Conservation (phyloP, 352 stramenopile species). For the Phytopythium ostracodes region DNA sequence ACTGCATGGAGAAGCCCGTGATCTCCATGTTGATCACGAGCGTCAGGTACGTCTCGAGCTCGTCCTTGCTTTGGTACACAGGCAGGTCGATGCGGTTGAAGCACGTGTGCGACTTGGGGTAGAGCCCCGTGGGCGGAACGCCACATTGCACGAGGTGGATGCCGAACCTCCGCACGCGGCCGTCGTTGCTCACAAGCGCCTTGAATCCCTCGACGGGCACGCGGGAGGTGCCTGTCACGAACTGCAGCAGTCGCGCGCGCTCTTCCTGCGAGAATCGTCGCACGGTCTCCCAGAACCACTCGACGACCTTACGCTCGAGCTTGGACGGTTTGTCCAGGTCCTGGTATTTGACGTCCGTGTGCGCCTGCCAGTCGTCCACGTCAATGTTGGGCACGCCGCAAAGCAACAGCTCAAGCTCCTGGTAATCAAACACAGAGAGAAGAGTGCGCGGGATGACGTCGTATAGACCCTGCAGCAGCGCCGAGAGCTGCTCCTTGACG, state of each 20-base stretch:
- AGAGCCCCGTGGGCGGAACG: constrained; percentile 57
- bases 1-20: constrained; percentile 95
- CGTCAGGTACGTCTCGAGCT: constrained; percentile 94
- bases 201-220: constrained; percentile 96
- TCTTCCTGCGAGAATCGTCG: constrained; percentile 79
- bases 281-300: constrained; percentile 90
- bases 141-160: constrained; percentile 93
- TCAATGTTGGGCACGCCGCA: constrained; percentile 90
- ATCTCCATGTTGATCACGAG: constrained; percentile 98
- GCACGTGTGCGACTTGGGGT: constrained; percentile 85
- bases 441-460: constrained; percentile 87
- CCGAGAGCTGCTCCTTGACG: constrained; percentile 87
- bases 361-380: constrained; percentile 84
- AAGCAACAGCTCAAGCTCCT: constrained; percentile 95
- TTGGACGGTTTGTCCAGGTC: constrained; percentile 59
- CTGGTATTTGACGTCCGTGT: constrained; percentile 81
- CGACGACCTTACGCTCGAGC: constrained; percentile 58
- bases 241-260: constrained; percentile 85
- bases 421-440: constrained; percentile 91
- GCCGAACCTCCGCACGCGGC: constrained; percentile 92
- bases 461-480: constrained; percentile 90
- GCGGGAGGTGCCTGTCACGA: constrained; percentile 86
- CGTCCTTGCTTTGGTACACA: constrained; percentile 60
- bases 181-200: constrained; percentile 70
- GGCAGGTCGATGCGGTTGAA: constrained; percentile 88